A percentile compares a stretch with the other conserved stretches of the same genome.
These are phyloP conservation scores for Aureobasidium subglaciale DNA, from an alignment of 2,329 filamentous ascomycete genomes.

Conservation along the genomic window DNA sequence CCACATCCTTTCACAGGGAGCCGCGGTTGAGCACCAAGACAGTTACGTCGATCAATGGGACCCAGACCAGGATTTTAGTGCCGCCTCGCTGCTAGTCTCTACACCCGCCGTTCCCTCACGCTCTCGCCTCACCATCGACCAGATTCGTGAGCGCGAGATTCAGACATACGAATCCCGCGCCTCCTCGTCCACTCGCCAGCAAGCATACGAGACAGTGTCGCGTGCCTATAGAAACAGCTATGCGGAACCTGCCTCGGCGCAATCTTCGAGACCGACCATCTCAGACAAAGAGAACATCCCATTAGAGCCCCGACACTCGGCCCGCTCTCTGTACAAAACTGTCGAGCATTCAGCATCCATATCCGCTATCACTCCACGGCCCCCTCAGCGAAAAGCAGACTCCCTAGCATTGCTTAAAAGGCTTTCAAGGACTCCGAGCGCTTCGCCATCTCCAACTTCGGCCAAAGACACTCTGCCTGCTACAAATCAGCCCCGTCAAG, in stretches of 20 bases:
- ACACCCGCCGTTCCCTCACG: conserved; percentile 37
- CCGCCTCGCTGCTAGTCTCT: conserved; percentile 40
- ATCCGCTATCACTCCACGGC: background rate
- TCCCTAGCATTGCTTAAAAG: conserved; percentile 40
- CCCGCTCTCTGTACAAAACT: conserved; percentile 25
- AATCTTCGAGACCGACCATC: conserved; percentile 22
- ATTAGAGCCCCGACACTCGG: conserved; percentile 4
- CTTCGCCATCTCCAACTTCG: conserved; percentile 38
- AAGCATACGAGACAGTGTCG: conserved; percentile 8
- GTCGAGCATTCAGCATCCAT: conserved; percentile 26
- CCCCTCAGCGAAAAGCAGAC: conserved; percentile 32
- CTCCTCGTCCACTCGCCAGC: background rate
- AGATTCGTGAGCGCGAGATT: conserved; percentile 37
- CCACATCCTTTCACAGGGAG: conserved; percentile 19
- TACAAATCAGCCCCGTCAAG: background rate
- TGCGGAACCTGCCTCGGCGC: background rate
- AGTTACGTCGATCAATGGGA: conserved; percentile 24
- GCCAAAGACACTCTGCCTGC: background rate
- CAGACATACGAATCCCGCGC: conserved; percentile 30
- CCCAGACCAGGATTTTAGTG: conserved; percentile 38
- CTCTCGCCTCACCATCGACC: conserved; percentile 32
- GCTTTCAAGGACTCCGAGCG: conserved; percentile 39
- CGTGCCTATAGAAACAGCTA: background rate
- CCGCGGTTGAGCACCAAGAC: conserved; percentile 19
- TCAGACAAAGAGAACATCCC: conserved; percentile 26